phyloP scores from a whole-genome alignment of 108 stramenopile species.

The Skeletonema tropicum region DNA sequence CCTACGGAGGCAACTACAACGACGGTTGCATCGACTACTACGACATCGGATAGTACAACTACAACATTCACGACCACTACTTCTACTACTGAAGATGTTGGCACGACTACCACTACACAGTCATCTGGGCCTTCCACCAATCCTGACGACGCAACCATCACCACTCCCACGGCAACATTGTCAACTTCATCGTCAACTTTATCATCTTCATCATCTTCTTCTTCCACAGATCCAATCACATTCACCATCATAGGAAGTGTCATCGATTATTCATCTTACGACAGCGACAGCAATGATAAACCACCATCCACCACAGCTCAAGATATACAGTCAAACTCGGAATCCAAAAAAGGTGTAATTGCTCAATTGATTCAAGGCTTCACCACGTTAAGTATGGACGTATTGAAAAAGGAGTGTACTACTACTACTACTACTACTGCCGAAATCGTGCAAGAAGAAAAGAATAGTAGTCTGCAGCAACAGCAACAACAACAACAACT shows the following conservation, averaged over 20 bases:
- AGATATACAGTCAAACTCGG: background rate
- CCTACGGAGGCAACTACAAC: background rate
- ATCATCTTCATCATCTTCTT: background rate
- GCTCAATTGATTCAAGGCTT: background rate
- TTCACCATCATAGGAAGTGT: constrained; percentile 1
- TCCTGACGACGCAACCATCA: too few species aligned
- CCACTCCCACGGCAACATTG: too few species aligned
- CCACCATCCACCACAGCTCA: background rate
- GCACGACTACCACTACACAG: too few species aligned
- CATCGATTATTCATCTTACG: background rate
- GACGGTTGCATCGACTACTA: background rate
- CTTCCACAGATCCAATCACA: background rate
- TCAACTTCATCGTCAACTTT: too few species aligned
- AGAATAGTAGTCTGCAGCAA: too few species aligned
- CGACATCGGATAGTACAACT: background rate
- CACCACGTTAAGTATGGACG: background rate
- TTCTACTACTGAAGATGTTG: background rate
- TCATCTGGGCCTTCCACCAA: too few species aligned
- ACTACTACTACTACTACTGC: too few species aligned
- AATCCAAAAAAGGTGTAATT: background rate
- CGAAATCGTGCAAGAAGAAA: too few species aligned
- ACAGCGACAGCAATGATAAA: too few species aligned
- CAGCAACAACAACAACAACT: too few species aligned
- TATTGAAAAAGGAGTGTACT: too few species aligned
- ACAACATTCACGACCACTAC: background rate